These are phyloP conservation scores for Wickerhamiella occidentalis DNA, from an alignment of 805 yeast species.

Conservation along the genomic window DNA sequence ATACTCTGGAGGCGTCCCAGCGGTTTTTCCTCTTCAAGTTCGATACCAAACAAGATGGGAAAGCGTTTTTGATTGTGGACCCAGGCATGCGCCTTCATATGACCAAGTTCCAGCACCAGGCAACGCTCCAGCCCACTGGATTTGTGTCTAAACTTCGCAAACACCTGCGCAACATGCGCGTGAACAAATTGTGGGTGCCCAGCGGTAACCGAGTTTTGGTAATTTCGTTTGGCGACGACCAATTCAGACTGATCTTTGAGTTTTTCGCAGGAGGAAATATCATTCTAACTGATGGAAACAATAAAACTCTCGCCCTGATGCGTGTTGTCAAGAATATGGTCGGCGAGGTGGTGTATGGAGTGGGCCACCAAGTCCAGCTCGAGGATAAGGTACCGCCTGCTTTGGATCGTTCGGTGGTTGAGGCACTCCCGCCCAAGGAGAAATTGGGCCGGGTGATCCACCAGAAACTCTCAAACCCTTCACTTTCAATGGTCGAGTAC, in stretches of 20 bases:
- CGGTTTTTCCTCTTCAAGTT: conserved; percentile 35
- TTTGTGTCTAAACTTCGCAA: conserved; percentile 80
- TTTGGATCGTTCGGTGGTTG: conserved; percentile 35
- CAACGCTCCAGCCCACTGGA: conserved; percentile 69
- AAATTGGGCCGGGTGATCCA: conserved; percentile 54
- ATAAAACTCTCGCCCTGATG: conserved; percentile 58
- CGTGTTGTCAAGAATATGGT: conserved; percentile 46
- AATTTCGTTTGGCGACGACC: conserved; percentile 75
- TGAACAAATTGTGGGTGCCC: conserved; percentile 61
- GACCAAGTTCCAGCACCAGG: conserved; percentile 70
- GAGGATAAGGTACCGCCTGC: conserved; percentile 34
- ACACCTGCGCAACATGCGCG: conserved; percentile 67
- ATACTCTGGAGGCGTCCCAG: conserved; percentile 59
- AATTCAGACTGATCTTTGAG: conserved; percentile 62
- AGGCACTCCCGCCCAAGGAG: conserved; percentile 14
- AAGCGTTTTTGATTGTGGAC: conserved; percentile 54
- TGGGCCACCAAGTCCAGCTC: conserved; percentile 42
- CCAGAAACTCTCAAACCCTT: conserved; percentile 55
- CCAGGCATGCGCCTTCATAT: conserved; percentile 73
- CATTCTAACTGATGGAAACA: conserved; percentile 55
- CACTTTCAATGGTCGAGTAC: conserved; percentile 65
- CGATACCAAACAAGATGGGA: conserved; percentile 38
- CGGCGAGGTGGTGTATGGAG: conserved; percentile 38
- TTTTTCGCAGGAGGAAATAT: conserved; percentile 94
- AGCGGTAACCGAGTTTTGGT: conserved; percentile 76